phyloP scores from a whole-genome alignment of 2,329 filamentous ascomycete genomes.

The Venturiaceae sp. region DNA sequence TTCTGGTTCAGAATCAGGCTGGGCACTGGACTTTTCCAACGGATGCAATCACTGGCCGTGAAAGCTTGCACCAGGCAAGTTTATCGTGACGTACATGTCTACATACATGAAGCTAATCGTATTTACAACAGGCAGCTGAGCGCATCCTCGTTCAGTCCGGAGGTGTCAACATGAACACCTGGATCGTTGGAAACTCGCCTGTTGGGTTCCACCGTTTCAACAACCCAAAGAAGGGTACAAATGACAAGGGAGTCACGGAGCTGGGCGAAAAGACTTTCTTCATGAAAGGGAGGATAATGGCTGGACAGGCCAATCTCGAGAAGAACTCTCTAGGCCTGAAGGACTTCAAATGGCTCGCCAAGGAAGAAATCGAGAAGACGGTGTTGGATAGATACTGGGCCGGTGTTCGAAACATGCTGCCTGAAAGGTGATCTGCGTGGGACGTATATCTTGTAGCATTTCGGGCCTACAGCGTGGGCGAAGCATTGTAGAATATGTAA shows the following conservation, averaged over 20 bases:
- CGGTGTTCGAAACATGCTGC: constrained; percentile 73
- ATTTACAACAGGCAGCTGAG: constrained; percentile 58
- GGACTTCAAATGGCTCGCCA: constrained; percentile 89
- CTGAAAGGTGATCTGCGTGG: constrained; percentile 47
- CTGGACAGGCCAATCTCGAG: constrained; percentile 77
- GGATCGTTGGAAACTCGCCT: constrained; percentile 86
- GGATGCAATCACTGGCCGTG: constrained; percentile 56
- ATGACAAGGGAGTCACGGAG: constrained; percentile 22
- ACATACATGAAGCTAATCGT: not conserved
- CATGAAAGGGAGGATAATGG: constrained; percentile 93
- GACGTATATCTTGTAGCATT: not conserved
- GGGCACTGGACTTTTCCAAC: constrained; percentile 76
- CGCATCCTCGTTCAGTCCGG: constrained; percentile 67
- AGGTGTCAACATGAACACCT: constrained; percentile 96
- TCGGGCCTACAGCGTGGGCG: not conserved
- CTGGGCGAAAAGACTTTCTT: constrained; percentile 83
- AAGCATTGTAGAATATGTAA: not conserved
- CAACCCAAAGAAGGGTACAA: constrained; percentile 12
- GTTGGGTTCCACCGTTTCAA: constrained; percentile 57
- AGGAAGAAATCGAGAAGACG: constrained; percentile 68
- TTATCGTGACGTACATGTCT: not conserved
- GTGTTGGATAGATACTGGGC: constrained; percentile 62
- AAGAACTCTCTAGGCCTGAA: constrained; percentile 61
- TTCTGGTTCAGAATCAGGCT: constrained; percentile 66
- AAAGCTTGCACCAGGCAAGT: constrained; percentile 75